Evolutionary conservation across 1,284 basidiomycete species (phyloP).

Genomic region (Cystobasidiaceae sp.): DNA sequence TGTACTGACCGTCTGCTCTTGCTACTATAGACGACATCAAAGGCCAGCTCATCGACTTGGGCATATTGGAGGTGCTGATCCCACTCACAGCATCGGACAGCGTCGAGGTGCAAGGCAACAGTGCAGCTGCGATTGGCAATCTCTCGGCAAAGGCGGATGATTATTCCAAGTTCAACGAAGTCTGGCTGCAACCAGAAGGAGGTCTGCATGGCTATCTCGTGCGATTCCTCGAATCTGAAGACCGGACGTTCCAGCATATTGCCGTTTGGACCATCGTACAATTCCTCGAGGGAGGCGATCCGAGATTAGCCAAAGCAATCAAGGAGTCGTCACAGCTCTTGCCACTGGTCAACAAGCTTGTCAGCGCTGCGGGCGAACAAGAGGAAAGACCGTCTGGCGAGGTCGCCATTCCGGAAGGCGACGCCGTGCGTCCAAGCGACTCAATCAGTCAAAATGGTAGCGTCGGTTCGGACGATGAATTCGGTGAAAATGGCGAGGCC

Average conservation of each 20-base stretch:
- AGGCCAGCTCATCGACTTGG: slow-evolving; percentile 93
- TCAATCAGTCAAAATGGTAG: slow-evolving; percentile 71
- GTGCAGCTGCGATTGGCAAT: slow-evolving; percentile 95
- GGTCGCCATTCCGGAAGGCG: slow-evolving; percentile 35
- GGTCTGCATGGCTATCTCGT: slow-evolving; percentile 94
- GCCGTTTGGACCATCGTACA: slow-evolving; percentile 99
- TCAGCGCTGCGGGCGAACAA: slow-evolving; percentile 62
- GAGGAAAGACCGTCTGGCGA: slow-evolving; percentile 50
- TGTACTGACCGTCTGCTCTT: background rate
- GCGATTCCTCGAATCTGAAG: slow-evolving; percentile 85
- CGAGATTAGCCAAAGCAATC: slow-evolving; percentile 82
- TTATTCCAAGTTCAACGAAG: slow-evolving; percentile 94
- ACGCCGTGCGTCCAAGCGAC: slow-evolving; percentile 54
- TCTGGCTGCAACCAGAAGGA: slow-evolving; percentile 96
- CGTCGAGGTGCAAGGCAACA: slow-evolving; percentile 98
- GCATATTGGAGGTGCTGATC: slow-evolving; percentile 94
- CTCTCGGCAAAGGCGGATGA: slow-evolving; percentile 95
- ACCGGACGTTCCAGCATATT: slow-evolving; percentile 99
- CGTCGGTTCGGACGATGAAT: slow-evolving; percentile 48
- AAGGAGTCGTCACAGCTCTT: slow-evolving; percentile 72
- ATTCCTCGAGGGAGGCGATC: slow-evolving; percentile 86
- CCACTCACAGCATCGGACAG: slow-evolving; percentile 92
- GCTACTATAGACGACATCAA: slow-evolving; percentile 74
- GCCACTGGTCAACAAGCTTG: slow-evolving; percentile 74
- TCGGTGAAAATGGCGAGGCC: slow-evolving; percentile 67